Base-by-base conservation (phyloP, 2,329 filamentous ascomycete species). In the Didymella sp. region DNA sequence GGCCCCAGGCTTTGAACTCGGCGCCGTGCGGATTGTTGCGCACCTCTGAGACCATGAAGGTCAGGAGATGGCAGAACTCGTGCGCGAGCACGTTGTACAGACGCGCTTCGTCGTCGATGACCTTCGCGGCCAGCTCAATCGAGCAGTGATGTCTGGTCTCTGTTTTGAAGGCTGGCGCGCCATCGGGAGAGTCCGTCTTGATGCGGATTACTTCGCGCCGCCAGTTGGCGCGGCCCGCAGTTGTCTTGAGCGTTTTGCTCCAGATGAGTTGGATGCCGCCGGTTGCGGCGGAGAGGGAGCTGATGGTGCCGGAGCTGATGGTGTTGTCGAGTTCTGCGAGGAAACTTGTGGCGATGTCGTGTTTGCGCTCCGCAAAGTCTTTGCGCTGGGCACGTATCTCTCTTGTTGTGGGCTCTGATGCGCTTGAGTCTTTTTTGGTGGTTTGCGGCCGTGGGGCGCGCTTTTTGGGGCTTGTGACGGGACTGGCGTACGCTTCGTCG, bases 31-130 rank as follows among this genome's bases (percentile, higher is more conserved):
- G 91, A 59, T 90, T 88, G 53, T 87, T 87, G 40, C 85, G 88
- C 31, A 93, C 80, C 31, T 88, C 86, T 45, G 84, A 88, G 61
- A 98, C 81, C 87, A 98, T 96, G 75, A 94, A 97, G 68, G 92
- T 96, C 40, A 91, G 89, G 1, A 98, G 80, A 72, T 99, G 95
- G 75, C 95, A 98, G 79, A 95, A 98, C 69, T 99, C 95, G 74
- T 99, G 95, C 0, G 94, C 92, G n/a, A 98, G 79, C 0, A 95
- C 92, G 74, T 97, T 97, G 61, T 95, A 83, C 1, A 98, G 83
- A 3, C 91, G 86, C 56, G 89, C 77, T 64, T 61, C 86, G 68
- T 89, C 84, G 71, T 92, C 87, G 60, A 98, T 92, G 43, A 97
- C 88, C 73, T 96, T 96, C 51, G 91, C 87, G 0, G 93, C 91